Conservation (phyloP, 257 asterid species). For the Solanum chilense region DNA sequence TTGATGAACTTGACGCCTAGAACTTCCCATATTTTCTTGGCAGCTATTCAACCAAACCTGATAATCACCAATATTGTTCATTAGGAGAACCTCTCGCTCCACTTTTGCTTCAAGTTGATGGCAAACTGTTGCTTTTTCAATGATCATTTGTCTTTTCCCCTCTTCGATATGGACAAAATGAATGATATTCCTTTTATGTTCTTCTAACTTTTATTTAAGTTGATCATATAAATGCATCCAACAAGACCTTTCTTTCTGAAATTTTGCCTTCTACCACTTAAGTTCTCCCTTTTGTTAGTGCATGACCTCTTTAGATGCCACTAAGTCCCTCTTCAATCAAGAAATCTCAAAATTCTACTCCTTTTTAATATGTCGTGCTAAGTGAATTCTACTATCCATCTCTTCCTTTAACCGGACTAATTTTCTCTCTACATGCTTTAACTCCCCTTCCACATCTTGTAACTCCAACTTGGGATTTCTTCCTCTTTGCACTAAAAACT, state of each 20-base stretch:
- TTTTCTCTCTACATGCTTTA: too few relatives aligned
- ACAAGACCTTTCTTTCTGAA: neutral
- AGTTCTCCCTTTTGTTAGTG: fast-evolving
- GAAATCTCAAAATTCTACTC: neutral
- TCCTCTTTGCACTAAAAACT: neutral
- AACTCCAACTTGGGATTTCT: too few relatives aligned
- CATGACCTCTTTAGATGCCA: neutral
- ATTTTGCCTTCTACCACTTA: neutral
- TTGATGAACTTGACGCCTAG: neutral
- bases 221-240: neutral
- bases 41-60: neutral
- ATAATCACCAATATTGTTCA: neutral
- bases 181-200: neutral
- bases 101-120: neutral
- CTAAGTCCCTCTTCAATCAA: neutral
- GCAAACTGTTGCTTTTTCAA: neutral
- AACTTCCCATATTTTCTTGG: neutral
- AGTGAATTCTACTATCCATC: neutral
- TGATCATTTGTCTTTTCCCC: neutral
- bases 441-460: neutral
- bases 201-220: neutral
- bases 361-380: too few relatives aligned
- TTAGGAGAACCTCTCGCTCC: neutral
- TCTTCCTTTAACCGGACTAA: neutral
- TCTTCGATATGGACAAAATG: neutral